Conservation (phyloP, 73 alveolate species). For the Tetrahymena borealis region DNA sequence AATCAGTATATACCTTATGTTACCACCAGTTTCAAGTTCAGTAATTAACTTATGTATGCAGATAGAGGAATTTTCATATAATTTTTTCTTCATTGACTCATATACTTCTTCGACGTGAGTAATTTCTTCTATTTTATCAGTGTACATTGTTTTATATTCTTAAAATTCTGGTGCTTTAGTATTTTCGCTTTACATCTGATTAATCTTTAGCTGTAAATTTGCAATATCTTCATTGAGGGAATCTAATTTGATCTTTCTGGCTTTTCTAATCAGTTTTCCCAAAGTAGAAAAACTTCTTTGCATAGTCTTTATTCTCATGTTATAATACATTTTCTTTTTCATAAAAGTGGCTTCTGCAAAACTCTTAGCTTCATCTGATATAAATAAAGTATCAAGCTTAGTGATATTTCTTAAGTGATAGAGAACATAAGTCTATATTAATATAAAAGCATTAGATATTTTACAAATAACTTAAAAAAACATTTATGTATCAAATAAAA, state of each 20-base stretch:
- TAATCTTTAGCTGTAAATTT: not conserved
- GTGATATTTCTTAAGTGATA: slow-evolving; percentile 42
- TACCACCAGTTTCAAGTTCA: slow-evolving; percentile 88
- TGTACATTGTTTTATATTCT: slow-evolving; percentile 7
- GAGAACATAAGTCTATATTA: slow-evolving; percentile 56
- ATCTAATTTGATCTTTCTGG: slow-evolving; percentile 44
- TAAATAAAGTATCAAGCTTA: slow-evolving; percentile 51
- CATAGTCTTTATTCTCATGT: slow-evolving; percentile 76
- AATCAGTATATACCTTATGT: slow-evolving; percentile 6
- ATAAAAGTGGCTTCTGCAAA: slow-evolving; percentile 79
- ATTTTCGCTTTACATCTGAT: not conserved
- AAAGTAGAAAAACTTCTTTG: slow-evolving; percentile 52
- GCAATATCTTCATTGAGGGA: slow-evolving; percentile 36
- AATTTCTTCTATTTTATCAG: slow-evolving; percentile 31
- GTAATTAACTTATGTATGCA: slow-evolving; percentile 49
- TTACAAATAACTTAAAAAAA: not conserved
- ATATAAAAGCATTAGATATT: not conserved
- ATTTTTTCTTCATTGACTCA: slow-evolving; percentile 17
- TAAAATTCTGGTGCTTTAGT: not conserved
- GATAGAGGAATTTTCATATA: slow-evolving; percentile 13
- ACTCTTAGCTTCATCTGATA: slow-evolving; percentile 63
- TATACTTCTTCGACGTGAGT: slow-evolving; percentile 1
- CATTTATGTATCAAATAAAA: too few relatives aligned
- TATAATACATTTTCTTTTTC: slow-evolving; percentile 79
- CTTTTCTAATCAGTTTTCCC: slow-evolving; percentile 43